Base-by-base conservation (phyloP, 2,329 filamentous ascomycete genomes). In the Exophiala sp. region DNA sequence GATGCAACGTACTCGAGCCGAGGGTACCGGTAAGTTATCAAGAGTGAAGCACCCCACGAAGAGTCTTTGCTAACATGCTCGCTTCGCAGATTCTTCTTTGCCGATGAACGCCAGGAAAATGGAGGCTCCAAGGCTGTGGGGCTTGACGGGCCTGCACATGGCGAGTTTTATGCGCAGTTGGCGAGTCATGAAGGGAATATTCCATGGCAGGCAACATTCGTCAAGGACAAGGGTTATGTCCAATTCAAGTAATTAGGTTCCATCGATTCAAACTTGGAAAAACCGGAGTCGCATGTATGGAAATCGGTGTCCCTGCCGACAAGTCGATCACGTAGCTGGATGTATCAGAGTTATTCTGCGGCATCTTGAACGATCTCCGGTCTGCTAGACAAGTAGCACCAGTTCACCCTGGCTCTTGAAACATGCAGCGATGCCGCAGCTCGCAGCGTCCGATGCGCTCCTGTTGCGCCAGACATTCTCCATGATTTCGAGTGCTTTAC, bases 71-170 rank as follows among this genome's bases (percentile, higher is more conserved):
- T 41, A 21, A 41, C 14, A 14, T 14, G 16, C 21, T 9, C n/a
- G 18, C 1, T 42, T 24, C 3, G 7, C 20, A 79, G 77, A 35
- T 81, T 80, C 61, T 79, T 79, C 57, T 81, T 76, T 52, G 73
- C 66, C 2, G 77, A 81, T 47, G 74, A 81, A 60, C 68, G 77
- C 11, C 71, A 71, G n/a, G 57, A 65, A 0, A 71, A 78, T 50
- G 77, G 78, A 0, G 49, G 63, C 3, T 61, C 65, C 0, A 60
- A 58, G 5, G 48, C 24, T 16, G 63, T 58, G 20, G 68, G 60
- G n/a, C 63, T 78, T 16, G 65, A 71, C 43, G 75, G 74, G 1
- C 65, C 71, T 8, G 55, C 55, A 5, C 58, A 60, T 51, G 55
- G 38, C 8, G 47, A 56, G 4, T 48, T 58, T 20, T 60, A 55